Evolutionary conservation across 202 grass and related monocot genomes (phyloP), one percentile per base, ranked within the genome.

Genomic region (Panicum hallii): DNA sequence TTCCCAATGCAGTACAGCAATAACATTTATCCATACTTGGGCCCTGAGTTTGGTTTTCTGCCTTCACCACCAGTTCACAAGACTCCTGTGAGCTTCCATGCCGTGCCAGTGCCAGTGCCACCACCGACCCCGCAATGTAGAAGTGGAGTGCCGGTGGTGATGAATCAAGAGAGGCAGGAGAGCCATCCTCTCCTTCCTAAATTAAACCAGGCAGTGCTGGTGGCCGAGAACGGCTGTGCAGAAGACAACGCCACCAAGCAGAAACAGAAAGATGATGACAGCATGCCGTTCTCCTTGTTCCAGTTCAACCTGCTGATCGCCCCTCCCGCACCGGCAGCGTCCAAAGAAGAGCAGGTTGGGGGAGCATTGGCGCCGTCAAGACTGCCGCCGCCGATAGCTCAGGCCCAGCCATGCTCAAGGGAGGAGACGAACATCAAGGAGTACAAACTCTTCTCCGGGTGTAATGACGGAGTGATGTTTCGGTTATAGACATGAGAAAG

Each of bases 361-460:
- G 72, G 17, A 63, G 78, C 72, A 69, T 44, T 70, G 78, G 74
- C 58, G 3, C 40, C 70, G 1, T 61, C 75, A 0, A 84, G 67
- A 41, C 16, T 20, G 20, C 67, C 15, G 58, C 45, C 36, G 58
- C 54, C 55, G 1, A 17, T 55, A 30, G 76, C 77, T 82, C 83
- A 57, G 62, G 67, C 19, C 32, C 78, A 88, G 42, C 58, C 78
- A 5, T 95, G 88, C 85, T 86, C 86, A 5, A 87, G 64, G 87
- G 90, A 95, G 77, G 90, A 91, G 73, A 87, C 77, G 7, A 84
- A 85, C 30, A 71, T 95, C 58, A 88, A 91, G 86, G 93, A 95
- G 83, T 95, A 95, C 50, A 91, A 92, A 77, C 78, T 95, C 20
- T 95, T 95, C 88, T 91, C 88, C 36, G 81, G 85, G 42, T 86